Percentiles rank a stretch among this genome's conserved stretches.
Evolutionary conservation across 1,139 yeast genomes (phyloP).

Genomic region (Schwanniomyces etchellsii): DNA sequence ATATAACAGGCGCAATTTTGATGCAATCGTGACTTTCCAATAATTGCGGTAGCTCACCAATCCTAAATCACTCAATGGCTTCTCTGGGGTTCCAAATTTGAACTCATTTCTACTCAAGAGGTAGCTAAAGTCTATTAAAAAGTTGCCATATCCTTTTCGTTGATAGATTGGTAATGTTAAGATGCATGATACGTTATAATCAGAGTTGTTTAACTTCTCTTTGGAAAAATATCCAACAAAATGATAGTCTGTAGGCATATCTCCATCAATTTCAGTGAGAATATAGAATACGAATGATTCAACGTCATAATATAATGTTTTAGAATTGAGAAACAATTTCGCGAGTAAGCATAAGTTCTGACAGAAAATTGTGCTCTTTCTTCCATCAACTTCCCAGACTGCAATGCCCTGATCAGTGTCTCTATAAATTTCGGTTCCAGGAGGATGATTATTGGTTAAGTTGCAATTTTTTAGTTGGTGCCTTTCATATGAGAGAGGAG

Average conservation of each 20-base stretch:
- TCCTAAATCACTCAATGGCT: slow-evolving; percentile 86
- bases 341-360: slow-evolving; percentile 87
- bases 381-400: slow-evolving; percentile 90
- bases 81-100: slow-evolving; percentile 89
- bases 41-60: slow-evolving; percentile 78
- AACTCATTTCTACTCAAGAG: slow-evolving; percentile 68
- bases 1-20: slow-evolving; percentile 25
- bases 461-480: slow-evolving; percentile 69
- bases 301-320: slow-evolving; percentile 88
- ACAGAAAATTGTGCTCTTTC: slow-evolving; percentile 75
- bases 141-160: slow-evolving; percentile 82
- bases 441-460: slow-evolving; percentile 59
- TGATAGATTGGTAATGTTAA: slow-evolving; percentile 85
- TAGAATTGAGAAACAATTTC: slow-evolving; percentile 82
- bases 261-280: slow-evolving; percentile 61
- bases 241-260: slow-evolving; percentile 49
- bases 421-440: slow-evolving; percentile 87
- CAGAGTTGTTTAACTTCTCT: slow-evolving; percentile 70
- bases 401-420: slow-evolving; percentile 48
- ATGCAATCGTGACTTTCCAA: slow-evolving; percentile 71
- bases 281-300: slow-evolving; percentile 92
- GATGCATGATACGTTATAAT: slow-evolving; percentile 85
- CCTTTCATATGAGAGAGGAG: slow-evolving; percentile 61
- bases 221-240: slow-evolving; percentile 94
- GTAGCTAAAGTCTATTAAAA: slow-evolving; percentile 86